Evolutionary conservation across 768 basidiomycete species (phyloP), one percentile per base, ranked within the genome.

Genomic region (Kwoniella sp.): DNA sequence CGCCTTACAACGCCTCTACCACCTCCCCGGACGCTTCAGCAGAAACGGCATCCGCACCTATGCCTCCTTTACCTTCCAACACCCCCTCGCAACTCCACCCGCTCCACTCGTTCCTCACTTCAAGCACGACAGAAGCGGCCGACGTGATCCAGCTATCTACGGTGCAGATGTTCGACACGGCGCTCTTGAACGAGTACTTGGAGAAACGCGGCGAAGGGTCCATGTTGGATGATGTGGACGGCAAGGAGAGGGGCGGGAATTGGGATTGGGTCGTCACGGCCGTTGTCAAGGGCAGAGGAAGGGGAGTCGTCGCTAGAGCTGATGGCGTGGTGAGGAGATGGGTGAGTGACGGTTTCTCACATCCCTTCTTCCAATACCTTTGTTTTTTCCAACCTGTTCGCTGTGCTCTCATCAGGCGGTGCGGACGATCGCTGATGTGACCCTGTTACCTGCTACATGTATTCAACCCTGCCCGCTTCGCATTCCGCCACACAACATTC

Each of bases 201-300:
- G 54, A 65, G 5, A 2, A 41, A n/a, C 56, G 56, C n/a, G 63
- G 63, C 2, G 57, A 65, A 23, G 63, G 63, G 1, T 25, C 31
- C 12, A 22, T 58, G 45, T 45, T 58, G n/a, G 41, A 48, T 3
- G 29, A 31, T 26, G 38, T 52, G 29, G 31, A 38, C 15, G 52
- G 34, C 2, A 56, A 53, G 11, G 68, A 62, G 9, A 50, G 60
- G 1, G 72, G 68, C 1, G 69, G 74, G 26, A 67, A 53, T 53
- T 77, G 73, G 71, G 74, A 80, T 29, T 80, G 79, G 79, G 62
- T 80, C 1, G 58, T 74, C 1, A 61, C 73, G 2, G 65, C 45
- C 52, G 65, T 73, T 34, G 76, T 78, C 2, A 73, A 65, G 37
- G 79, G 77, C 4, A 69, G 71, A 30, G 79, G 79, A 23, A 77